These are phyloP conservation scores for Trametes cubensis DNA, from an alignment of 768 basidiomycete genomes.

Conservation along the genomic window DNA sequence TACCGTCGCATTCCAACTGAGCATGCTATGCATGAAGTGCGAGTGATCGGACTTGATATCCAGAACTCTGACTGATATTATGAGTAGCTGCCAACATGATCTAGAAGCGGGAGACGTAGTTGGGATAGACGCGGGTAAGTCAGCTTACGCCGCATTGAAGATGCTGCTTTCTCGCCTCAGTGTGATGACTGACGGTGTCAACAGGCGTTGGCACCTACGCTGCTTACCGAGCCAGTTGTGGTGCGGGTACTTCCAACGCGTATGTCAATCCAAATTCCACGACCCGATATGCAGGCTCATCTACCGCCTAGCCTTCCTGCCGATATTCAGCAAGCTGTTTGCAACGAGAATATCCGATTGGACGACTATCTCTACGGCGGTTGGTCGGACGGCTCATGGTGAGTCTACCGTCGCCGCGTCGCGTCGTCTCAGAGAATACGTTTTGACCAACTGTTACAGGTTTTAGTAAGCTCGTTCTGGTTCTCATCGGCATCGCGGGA, in stretches of 20 bases:
- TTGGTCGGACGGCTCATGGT: conserved; percentile 20
- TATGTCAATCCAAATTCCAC: background rate
- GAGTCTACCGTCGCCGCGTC: no score
- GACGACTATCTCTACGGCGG: conserved; percentile 22
- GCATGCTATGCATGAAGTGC: conserved; percentile 23
- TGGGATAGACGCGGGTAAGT: conserved; percentile 16
- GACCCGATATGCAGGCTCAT: background rate
- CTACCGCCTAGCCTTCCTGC: conserved; percentile 7
- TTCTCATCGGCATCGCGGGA: background rate
- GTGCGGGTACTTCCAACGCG: conserved; percentile 19
- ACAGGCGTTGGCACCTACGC: conserved; percentile 8
- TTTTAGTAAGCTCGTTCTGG: conserved; percentile 19
- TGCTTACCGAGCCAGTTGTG: conserved; percentile 10
- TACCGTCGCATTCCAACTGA: conserved; percentile 17
- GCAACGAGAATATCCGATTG: conserved; percentile 19
- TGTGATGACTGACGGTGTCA: no score
- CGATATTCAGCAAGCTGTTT: conserved; percentile 20
- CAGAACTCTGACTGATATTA: no score
- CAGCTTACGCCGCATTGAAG: no score
- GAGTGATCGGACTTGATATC: background rate
- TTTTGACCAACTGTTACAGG: background rate
- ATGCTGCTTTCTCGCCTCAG: no score
- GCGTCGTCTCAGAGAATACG: background rate
- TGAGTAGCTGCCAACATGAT: conserved; percentile 1
- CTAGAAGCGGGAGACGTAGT: background rate